Conservation (phyloP, 2,329 filamentous ascomycete genomes). For the Venturia oleaginea region DNA sequence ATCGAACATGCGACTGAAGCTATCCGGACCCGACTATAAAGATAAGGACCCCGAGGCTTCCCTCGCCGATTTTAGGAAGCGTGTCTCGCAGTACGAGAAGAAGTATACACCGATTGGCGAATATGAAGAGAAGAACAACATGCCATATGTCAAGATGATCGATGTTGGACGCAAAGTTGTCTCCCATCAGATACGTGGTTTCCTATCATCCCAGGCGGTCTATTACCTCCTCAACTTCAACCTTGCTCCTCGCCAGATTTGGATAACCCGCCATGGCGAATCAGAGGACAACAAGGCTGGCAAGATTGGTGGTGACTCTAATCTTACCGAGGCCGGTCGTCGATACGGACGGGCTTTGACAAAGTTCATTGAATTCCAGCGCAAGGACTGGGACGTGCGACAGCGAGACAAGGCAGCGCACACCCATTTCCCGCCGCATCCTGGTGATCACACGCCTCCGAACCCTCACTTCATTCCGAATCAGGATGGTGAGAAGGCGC, state of each 20-base stretch:
- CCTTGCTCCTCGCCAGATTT: slow-evolving; percentile 87
- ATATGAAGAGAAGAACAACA: slow-evolving; percentile 80
- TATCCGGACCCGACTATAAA: slow-evolving; percentile 91
- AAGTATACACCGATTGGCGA: slow-evolving; percentile 85
- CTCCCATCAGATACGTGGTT: slow-evolving; percentile 81
- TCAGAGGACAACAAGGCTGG: slow-evolving; percentile 79
- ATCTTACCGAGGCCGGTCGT: slow-evolving; percentile 70
- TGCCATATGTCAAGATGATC: slow-evolving; percentile 97
- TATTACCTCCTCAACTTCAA: slow-evolving; percentile 97
- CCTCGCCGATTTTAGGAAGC: slow-evolving; percentile 82
- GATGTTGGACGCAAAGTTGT: slow-evolving; percentile 94
- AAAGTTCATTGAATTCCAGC: slow-evolving; percentile 73
- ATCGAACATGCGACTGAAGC: slow-evolving; percentile 93
- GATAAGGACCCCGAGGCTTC: slow-evolving; percentile 83
- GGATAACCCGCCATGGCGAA: slow-evolving; percentile 94
- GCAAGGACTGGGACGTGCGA: slow-evolving; percentile 71
- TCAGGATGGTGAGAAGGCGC: slow-evolving; percentile 42
- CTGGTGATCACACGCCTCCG: slow-evolving; percentile 87
- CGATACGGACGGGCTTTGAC: slow-evolving; percentile 72
- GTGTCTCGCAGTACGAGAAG: slow-evolving; percentile 87
- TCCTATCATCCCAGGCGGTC: slow-evolving; percentile 83
- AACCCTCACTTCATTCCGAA: slow-evolving; percentile 71
- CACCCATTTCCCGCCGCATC: slow-evolving; percentile 77
- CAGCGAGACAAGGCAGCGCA: slow-evolving; percentile 70
- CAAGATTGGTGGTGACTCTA: slow-evolving; percentile 84